Base-by-base conservation (phyloP, 352 stramenopile species). In the Globisporangium nagaii region DNA sequence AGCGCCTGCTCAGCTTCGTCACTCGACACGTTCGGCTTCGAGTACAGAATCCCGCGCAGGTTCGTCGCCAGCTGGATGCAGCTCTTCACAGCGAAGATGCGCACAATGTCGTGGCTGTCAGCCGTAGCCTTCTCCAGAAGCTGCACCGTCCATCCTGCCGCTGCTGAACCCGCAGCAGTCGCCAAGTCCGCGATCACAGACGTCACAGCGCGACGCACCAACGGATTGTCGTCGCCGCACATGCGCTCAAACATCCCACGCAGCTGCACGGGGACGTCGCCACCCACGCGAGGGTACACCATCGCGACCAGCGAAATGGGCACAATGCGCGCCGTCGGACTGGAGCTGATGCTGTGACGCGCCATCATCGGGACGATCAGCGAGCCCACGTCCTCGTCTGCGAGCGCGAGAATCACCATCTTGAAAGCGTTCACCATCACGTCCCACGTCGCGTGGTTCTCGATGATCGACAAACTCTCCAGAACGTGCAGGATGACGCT, bases 381-480 rank as follows among this genome's bases (percentile, higher is more conserved):
- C 27, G 75, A 69, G 28, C 75, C 64, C 48, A 93, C 68, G 12
- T 91, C 81, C 15, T 59, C 46, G 52, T 85, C 64, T 3, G 75
- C 72, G 56, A 95, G 68, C 6, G 83, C 73, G 13, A 66, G 27
- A 19, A 89, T 75, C 32, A 93, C 47, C 63, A 87, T 78, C 34
- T 90, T 84, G 32, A 93, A 77, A 10, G 80, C 79, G 28, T 90
- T 86, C 19, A 93, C 84, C 79, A 95, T 93, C 27, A 91, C 83
- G 24, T 95, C 84, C 85, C 85, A 95, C 30, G 84, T 93, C 19
- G 84, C 78, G 58, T 91, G 84, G 58, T 95, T 95, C 50, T 95
- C 85, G 43, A 95, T 95, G 56, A 93, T 93, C 12, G 82, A 90
- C 22, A 92, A 68, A 35, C 81, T 90, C 55, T 95, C 85, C 24